Evolutionary conservation across 1,139 yeast species (phyloP).

Genomic region (Meyerozyma athensensis): DNA sequence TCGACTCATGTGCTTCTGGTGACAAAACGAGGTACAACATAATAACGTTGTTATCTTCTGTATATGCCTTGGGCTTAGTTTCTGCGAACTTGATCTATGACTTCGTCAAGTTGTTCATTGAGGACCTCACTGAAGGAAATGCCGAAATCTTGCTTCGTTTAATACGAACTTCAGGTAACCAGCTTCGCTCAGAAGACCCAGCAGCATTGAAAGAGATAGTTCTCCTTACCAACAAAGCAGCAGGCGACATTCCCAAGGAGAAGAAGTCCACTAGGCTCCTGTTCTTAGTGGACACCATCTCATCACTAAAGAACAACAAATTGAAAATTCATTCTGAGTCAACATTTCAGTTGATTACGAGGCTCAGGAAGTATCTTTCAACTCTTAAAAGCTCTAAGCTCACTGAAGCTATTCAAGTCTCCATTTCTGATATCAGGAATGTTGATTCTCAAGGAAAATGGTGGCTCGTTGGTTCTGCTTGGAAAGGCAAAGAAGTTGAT

Average conservation of each 20-base stretch:
- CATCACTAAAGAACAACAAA: conserved; percentile 83
- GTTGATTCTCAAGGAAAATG: conserved; percentile 84
- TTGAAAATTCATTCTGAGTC: conserved; percentile 50
- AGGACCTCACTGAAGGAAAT: conserved; percentile 59
- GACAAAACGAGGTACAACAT: conserved; percentile 66
- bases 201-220: conserved; percentile 78
- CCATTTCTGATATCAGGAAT: conserved; percentile 74
- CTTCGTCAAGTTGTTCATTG: conserved; percentile 53
- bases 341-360: conserved; percentile 44
- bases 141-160: conserved; percentile 75
- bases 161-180: conserved; percentile 73
- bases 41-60: conserved; percentile 67
- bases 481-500: conserved; percentile 59
- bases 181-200: conserved; percentile 88
- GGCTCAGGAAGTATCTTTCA: conserved; percentile 68
- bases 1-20: conserved; percentile 32
- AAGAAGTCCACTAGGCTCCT: conserved; percentile 61
- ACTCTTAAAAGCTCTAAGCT: conserved; percentile 39
- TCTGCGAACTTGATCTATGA: conserved; percentile 76
- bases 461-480: conserved; percentile 99
- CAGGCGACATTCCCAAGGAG: conserved; percentile 14
- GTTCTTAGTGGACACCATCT: conserved; percentile 79
- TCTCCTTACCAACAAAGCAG: conserved; percentile 42
- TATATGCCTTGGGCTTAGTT: conserved; percentile 72
- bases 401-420: conserved; percentile 78